phyloP scores from a whole-genome alignment of 2,329 filamentous ascomycete genomes.

The Cladophialophora psammophila region DNA sequence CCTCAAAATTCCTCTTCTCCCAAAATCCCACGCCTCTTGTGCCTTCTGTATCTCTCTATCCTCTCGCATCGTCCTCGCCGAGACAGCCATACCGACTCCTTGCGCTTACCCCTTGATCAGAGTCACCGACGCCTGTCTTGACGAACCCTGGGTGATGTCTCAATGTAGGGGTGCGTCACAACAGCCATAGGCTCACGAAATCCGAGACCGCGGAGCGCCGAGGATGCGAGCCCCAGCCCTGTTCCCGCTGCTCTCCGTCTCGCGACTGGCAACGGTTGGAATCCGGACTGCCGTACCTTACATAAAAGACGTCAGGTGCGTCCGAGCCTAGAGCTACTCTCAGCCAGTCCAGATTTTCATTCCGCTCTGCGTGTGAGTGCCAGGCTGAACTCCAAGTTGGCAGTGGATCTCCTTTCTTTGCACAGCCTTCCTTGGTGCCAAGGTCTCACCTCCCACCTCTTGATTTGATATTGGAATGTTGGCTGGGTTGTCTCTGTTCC shows the following conservation, averaged over 20 bases:
- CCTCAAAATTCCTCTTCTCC: background rate
- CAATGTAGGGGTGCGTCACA: background rate
- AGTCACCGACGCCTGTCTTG: background rate
- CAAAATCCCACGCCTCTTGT: background rate
- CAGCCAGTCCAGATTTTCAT: background rate
- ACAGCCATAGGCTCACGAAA: background rate
- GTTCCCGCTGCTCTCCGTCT: background rate
- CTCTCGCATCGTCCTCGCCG: background rate
- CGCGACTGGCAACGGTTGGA: background rate
- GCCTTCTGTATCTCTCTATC: background rate
- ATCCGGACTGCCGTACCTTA: slow-evolving; percentile 4
- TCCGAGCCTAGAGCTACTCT: background rate
- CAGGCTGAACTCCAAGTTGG: background rate
- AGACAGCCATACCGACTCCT: background rate
- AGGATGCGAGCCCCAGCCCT: background rate
- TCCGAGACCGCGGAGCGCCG: background rate
- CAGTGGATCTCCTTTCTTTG: background rate
- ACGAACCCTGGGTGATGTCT: background rate
- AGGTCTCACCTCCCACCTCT: slow-evolving; percentile 2
- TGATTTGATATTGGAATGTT: slow-evolving; percentile 3
- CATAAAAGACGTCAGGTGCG: background rate
- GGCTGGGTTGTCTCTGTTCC: slow-evolving; percentile 2
- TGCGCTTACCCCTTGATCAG: background rate
- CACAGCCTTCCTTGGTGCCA: slow-evolving; percentile 15
- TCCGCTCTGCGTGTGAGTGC: background rate